Evolutionary conservation across 163 green algal species (phyloP).

Genomic region (Trebouxiophyceae sp.): DNA sequence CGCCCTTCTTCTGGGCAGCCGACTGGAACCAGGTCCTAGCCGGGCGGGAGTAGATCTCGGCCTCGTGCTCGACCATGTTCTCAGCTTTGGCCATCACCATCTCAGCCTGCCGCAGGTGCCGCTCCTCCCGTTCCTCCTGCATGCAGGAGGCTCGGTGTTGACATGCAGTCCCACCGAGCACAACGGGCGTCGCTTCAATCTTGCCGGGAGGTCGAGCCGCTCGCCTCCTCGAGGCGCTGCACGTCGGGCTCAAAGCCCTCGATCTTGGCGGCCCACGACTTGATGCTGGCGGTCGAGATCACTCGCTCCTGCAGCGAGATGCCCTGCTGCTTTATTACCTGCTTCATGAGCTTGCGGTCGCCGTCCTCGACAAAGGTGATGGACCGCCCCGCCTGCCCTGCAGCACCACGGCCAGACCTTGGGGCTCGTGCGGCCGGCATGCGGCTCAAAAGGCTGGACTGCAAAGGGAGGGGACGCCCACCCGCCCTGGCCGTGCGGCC

Average conservation of each 20-base stretch:
- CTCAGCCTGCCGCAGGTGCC: slow-evolving; percentile 72
- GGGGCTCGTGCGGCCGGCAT: too few relatives aligned
- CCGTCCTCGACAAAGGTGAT: slow-evolving; percentile 83
- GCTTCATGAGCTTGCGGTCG: slow-evolving; percentile 83
- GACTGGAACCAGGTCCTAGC: slow-evolving; percentile 93
- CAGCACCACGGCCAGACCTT: too few relatives aligned
- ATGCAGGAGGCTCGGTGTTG: slow-evolving; percentile 1
- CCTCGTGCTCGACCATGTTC: slow-evolving; percentile 93
- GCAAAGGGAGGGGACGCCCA: slow-evolving; percentile 18
- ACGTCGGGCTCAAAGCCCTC: slow-evolving; percentile 50
- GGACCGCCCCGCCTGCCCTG: slow-evolving; percentile 55
- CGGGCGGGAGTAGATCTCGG: slow-evolving; percentile 83
- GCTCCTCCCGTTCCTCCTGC: slow-evolving; percentile 76
- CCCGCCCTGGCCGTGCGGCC: slow-evolving; percentile 92
- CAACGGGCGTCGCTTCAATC: neutral
- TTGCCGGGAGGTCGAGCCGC: neutral
- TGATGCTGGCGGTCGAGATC: slow-evolving; percentile 51
- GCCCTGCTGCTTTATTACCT: slow-evolving; percentile 56
- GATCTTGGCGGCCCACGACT: slow-evolving; percentile 53
- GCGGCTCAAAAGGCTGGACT: too few relatives aligned
- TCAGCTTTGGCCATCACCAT: slow-evolving; percentile 62
- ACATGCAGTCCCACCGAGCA: neutral
- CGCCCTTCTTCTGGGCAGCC: slow-evolving; percentile 62
- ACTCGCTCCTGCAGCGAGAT: slow-evolving; percentile 60
- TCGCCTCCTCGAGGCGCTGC: slow-evolving; percentile 27